Conservation (phyloP, 2,329 filamentous ascomycete species). For the Herpotrichia juniperi region DNA sequence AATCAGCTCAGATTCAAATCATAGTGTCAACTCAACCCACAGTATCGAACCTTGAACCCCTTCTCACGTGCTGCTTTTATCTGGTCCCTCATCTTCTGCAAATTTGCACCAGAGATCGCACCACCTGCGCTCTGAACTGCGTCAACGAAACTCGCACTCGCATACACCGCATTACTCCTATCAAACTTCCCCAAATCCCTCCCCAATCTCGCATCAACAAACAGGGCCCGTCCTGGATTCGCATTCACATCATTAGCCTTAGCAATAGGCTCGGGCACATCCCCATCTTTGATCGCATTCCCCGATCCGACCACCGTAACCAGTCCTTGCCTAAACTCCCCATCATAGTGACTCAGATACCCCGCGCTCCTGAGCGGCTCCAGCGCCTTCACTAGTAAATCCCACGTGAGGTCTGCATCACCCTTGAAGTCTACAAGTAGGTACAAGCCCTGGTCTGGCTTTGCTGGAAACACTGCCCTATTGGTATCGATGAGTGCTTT, state of each 20-base stretch:
- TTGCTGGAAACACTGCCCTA: not conserved
- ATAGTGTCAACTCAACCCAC: not conserved
- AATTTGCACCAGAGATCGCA: constrained; percentile 37
- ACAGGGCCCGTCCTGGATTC: constrained; percentile 47
- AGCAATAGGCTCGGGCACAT: constrained; percentile 40
- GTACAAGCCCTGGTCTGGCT: constrained; percentile 49
- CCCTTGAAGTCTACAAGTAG: constrained; percentile 76
- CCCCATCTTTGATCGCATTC: constrained; percentile 4
- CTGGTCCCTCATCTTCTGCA: constrained; percentile 55
- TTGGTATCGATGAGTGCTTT: constrained; percentile 60
- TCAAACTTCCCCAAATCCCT: constrained; percentile 25
- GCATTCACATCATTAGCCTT: constrained; percentile 64
- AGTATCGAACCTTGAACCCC: constrained; percentile 65
- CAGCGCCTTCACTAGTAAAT: constrained; percentile 60
- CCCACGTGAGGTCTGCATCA: constrained; percentile 58
- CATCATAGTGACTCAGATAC: constrained; percentile 58
- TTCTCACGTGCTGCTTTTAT: constrained; percentile 57
- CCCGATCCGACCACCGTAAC: constrained; percentile 6
- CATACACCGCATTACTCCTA: constrained; percentile 55
- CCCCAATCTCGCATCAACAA: constrained; percentile 23
- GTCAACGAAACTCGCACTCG: constrained; percentile 54
- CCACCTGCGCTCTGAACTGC: constrained; percentile 8
- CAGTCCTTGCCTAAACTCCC: constrained; percentile 33
- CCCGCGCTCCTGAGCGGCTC: constrained; percentile 63
- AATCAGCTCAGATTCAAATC: not conserved